Base-by-base conservation (phyloP, 2,329 filamentous ascomycete genomes). In the Xylariaceae sp. region DNA sequence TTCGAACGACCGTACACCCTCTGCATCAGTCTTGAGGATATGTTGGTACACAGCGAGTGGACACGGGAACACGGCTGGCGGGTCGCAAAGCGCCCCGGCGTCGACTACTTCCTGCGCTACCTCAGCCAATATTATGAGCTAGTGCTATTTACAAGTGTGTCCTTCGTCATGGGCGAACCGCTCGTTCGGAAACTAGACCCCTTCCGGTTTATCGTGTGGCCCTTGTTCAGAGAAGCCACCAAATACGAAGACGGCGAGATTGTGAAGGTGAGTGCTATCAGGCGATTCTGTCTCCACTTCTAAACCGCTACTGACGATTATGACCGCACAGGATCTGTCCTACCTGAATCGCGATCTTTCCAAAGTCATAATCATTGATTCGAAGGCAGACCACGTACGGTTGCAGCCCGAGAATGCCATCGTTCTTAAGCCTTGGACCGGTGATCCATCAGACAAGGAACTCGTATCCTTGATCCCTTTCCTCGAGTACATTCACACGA, bases 51-150 rank as follows among this genome's bases (percentile, higher is more conserved):
- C 77, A 96, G 90, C 70, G 91, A 96, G 72, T 99, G 95, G 95
- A 85, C 87, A 20, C 86, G 93, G 54, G 91, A 98, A 72, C 89
- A 97, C 70, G 95, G 95, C 56, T 99, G 95, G 92, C 87, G 93
- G 65, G 83, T 96, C 59, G 95, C 95, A 23, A 99, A 99, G 79
- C 86, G 95, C 48, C 95, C 95, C 37, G 95, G 95, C 44, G 85
- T 96, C 59, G 95, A 99, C 77, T 99, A 99, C 79, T 99, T 99
- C 79, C 79, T 99, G 62, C 90, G 91, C 70, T 99, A 99, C 74
- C 83, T 99, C 47, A 93, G 90, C 75, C 93, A 97, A 74, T 98
- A 99, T 81, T 99, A 97, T 72, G 95, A 99, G 75, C 81, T 99
- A 52, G 95, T 98, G 50, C 86, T 99, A 62, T 99, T 98, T 78